Base-by-base conservation (phyloP, 768 basidiomycete species). In the Tubosaeta sp. region DNA sequence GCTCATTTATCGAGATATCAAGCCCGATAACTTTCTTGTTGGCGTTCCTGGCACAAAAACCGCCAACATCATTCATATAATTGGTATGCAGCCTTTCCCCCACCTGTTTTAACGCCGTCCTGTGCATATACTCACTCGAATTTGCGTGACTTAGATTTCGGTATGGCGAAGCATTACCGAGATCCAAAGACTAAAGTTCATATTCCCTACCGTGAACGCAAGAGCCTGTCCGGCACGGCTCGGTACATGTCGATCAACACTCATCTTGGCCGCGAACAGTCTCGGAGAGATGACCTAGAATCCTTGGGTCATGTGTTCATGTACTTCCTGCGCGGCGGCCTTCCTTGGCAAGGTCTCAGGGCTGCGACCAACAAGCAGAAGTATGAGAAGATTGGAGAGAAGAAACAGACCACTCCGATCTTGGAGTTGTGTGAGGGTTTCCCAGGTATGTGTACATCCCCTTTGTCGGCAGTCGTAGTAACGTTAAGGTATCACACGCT, bases 231-330 rank as follows among this genome's bases (percentile, higher is more conserved):
- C 14, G 95, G 95, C 13, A 98, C 95, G 32, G 95, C 97, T 46
- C 85, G 95, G 39, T 99, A 99, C 76, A 99, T 99, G 95, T 92
- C 89, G 44, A 99, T 98, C 79, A 99, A 99, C 68, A 99, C 95
- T 7, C 95, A 99, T 73, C 75, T 98, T 56, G 95, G 95, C 31
- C 86, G 95, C 56, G 95, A 95, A 74, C 85, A 89, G 68, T 95
- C 93, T 19, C 84, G 95, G 56, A 81, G 95, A 62, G 95, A 99
- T 67, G 95, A 99, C 69, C 71, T 99, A 29, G 95, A 99, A 72
- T 95, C 94, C 35, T 74, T 99, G 29, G 95, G 97, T 0, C 97
- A 99, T 69, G 97, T 99, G 42, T 98, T 98, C 76, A 97, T 99
- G 91, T 99, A 99, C 71, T 99, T 99, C 71, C 71, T 99, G 60